Conservation (phyloP, 1,139 yeast species). For the Pichia cactophila region DNA sequence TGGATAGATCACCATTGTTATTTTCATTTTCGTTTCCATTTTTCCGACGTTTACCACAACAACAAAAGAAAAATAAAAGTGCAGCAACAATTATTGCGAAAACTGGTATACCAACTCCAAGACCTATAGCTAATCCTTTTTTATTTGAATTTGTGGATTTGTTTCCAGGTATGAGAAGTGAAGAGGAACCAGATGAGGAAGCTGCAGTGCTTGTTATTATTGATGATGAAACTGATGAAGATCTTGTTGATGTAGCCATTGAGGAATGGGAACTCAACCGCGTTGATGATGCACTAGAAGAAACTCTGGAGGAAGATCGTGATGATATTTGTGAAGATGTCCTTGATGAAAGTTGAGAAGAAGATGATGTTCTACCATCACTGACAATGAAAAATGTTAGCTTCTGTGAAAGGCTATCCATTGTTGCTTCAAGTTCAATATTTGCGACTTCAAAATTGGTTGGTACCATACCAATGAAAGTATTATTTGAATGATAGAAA, state of each 20-base stretch:
- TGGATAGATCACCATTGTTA: conserved; percentile 22
- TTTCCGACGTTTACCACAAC: conserved; percentile 40
- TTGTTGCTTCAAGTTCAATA: conserved; percentile 48
- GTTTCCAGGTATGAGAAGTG: conserved; percentile 8
- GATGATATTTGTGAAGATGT: not conserved
- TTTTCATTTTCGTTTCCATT: conserved; percentile 24
- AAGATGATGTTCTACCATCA: conserved; percentile 1
- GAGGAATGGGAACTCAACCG: not conserved
- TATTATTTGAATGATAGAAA: conserved; percentile 50
- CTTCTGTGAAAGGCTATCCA: conserved; percentile 34
- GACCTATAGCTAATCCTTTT: conserved; percentile 66
- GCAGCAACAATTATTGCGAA: conserved; percentile 41
- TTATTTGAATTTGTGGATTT: conserved; percentile 23
- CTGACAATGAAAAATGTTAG: conserved; percentile 44
- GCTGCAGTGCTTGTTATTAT: not conserved
- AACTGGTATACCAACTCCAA: conserved; percentile 80
- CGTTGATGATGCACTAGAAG: not conserved
- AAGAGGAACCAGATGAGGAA: not conserved
- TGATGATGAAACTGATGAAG: not conserved
- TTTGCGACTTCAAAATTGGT: conserved; percentile 40
- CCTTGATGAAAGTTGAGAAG: not conserved
- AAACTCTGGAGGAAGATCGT: not conserved
- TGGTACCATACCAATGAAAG: conserved; percentile 68
- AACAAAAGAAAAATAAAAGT: conserved; percentile 50
- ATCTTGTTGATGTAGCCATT: not conserved